Evolutionary conservation across 768 basidiomycete genomes (phyloP).

Genomic region (Psilocybe tampanensis): DNA sequence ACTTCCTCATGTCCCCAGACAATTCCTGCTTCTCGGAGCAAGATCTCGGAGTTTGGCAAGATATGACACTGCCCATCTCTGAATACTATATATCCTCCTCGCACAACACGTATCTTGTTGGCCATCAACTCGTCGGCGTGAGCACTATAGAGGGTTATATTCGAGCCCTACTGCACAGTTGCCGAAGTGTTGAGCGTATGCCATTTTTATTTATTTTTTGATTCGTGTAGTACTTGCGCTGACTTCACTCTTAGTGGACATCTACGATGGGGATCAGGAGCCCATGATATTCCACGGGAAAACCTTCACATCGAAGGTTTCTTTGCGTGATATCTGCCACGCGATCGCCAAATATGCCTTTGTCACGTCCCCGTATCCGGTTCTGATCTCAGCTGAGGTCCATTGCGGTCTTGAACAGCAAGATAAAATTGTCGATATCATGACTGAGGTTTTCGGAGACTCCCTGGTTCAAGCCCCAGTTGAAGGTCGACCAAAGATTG

Average conservation of each 20-base stretch:
- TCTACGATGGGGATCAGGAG: slow-evolving; percentile 85
- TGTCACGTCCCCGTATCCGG: slow-evolving; percentile 85
- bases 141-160: slow-evolving; percentile 95
- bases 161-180: slow-evolving; percentile 83
- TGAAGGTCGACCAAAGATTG: slow-evolving; percentile 49
- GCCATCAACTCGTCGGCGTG: slow-evolving; percentile 83
- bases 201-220: slow-evolving; percentile 14
- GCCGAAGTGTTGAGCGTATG: slow-evolving; percentile 92
- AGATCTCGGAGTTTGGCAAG: slow-evolving; percentile 55
- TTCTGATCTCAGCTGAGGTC: slow-evolving; percentile 92
- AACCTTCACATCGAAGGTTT: slow-evolving; percentile 83
- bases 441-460: slow-evolving; percentile 55
- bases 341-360: slow-evolving; percentile 92
- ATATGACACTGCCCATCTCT: slow-evolving; percentile 87
- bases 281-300: slow-evolving; percentile 90
- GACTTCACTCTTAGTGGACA: slow-evolving; percentile 67
- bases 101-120: slow-evolving; percentile 92
- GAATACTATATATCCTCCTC: slow-evolving; percentile 92
- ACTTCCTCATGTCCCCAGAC: slow-evolving; percentile 80
- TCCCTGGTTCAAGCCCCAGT: slow-evolving; percentile 38
- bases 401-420: slow-evolving; percentile 84
- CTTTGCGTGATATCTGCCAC: slow-evolving; percentile 77
- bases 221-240: not conserved
- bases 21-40: slow-evolving; percentile 59
- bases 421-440: slow-evolving; percentile 73